These are phyloP conservation scores for Arabis alpina DNA, from an alignment of 345 rosid genomes.

Conservation along the genomic window DNA sequence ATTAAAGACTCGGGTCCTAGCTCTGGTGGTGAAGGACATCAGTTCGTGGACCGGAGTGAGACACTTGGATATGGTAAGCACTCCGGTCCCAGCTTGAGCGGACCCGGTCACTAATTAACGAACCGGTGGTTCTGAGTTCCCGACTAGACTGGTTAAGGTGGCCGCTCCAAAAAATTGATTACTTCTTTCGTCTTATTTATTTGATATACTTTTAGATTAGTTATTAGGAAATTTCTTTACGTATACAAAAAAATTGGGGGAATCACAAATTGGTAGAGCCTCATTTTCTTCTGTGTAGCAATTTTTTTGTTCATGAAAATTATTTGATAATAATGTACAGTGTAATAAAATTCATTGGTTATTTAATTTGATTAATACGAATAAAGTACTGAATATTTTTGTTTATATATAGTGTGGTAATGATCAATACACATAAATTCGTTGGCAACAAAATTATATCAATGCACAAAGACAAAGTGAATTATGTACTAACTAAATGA, in stretches of 20 bases:
- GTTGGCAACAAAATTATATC: background rate
- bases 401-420: background rate
- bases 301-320: background rate
- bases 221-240: slow-evolving; percentile 1
- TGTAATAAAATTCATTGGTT: slow-evolving; percentile 12
- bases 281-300: background rate
- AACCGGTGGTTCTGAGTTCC: slow-evolving; percentile 12
- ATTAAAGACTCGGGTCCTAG: slow-evolving; percentile 58
- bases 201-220: background rate
- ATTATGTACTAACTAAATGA: too few relatives aligned
- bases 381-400: background rate
- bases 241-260: background rate
- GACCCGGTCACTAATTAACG: slow-evolving; percentile 45
- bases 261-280: slow-evolving; percentile 3
- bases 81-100: slow-evolving; percentile 48
- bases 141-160: slow-evolving; percentile 11
- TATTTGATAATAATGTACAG: background rate
- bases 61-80: slow-evolving; percentile 43
- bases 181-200: slow-evolving; percentile 7
- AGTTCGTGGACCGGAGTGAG: slow-evolving; percentile 28
- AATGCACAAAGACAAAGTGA: background rate
- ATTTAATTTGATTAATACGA: background rate
- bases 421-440: background rate
- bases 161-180: background rate
- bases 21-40: slow-evolving; percentile 56